Conservation (phyloP, 2,329 filamentous ascomycete genomes). For the Colletotrichum tropicicola region DNA sequence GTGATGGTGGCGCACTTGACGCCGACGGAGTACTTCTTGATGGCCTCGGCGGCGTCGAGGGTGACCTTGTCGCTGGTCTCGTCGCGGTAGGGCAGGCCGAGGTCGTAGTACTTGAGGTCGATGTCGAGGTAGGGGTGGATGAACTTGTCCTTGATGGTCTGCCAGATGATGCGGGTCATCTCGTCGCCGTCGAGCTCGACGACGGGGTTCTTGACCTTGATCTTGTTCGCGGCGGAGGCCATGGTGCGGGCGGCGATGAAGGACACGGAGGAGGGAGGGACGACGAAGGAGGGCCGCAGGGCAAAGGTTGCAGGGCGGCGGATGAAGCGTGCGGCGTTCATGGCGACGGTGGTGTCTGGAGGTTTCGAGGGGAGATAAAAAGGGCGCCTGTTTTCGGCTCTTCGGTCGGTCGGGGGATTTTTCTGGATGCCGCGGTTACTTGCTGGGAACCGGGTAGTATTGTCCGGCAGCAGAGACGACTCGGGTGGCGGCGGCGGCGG, state of each 20-base stretch:
- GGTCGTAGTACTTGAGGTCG: constrained; percentile 97
- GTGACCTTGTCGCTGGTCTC: constrained; percentile 97
- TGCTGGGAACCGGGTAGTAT: constrained; percentile 14
- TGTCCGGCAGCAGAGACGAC: background rate
- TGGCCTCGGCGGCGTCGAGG: constrained; percentile 92
- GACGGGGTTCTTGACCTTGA: constrained; percentile 99
- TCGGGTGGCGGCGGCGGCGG: constrained; percentile 21
- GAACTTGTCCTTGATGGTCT: constrained; percentile 99
- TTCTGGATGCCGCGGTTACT: constrained; percentile 13
- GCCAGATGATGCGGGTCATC: constrained; percentile 99
- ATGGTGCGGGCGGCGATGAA: constrained; percentile 53
- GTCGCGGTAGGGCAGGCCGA: constrained; percentile 94
- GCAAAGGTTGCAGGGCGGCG: constrained; percentile 19
- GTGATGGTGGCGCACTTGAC: constrained; percentile 99
- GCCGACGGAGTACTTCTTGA: constrained; percentile 98
- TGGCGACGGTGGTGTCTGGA: constrained; percentile 8
- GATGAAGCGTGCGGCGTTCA: constrained; percentile 31
- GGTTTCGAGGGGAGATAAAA: background rate
- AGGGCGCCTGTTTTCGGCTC: constrained; percentile 12
- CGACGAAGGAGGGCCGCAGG: constrained; percentile 25
- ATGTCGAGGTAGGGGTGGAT: constrained; percentile 96
- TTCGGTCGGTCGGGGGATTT: constrained; percentile 16
- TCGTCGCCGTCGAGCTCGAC: constrained; percentile 95
- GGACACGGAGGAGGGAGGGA: constrained; percentile 22
- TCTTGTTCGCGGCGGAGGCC: constrained; percentile 75